Evolutionary conservation across 2,329 filamentous ascomycete genomes (phyloP).

Genomic region (Epichloe sibirici): DNA sequence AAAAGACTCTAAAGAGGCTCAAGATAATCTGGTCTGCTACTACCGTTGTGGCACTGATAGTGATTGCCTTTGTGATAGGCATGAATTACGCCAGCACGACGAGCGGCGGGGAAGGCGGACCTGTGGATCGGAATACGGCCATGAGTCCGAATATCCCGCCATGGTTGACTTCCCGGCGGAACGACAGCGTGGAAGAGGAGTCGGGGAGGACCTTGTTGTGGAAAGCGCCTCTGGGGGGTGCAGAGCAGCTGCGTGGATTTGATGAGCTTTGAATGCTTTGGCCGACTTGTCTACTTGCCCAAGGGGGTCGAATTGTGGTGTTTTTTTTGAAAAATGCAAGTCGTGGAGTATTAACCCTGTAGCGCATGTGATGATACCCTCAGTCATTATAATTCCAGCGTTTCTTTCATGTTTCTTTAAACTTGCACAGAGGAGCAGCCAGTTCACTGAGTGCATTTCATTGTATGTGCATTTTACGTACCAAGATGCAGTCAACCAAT

Average conservation of each 20-base stretch:
- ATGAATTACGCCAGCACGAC: constrained; percentile 13
- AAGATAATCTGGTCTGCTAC: constrained; percentile 52
- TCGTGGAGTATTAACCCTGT: background rate
- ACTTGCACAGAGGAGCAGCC: background rate
- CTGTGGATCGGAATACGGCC: constrained; percentile 1
- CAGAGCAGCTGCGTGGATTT: constrained; percentile 30
- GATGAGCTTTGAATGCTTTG: constrained; percentile 30
- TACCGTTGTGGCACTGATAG: constrained; percentile 33
- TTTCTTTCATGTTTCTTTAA: background rate
- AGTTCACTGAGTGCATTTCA: too few relatives aligned
- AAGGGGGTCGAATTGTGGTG: too few relatives aligned
- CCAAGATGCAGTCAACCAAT: too few relatives aligned
- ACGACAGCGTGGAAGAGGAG: constrained; percentile 11
- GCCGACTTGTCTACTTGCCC: background rate
- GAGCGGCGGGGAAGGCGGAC: constrained; percentile 1
- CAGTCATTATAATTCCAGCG: background rate
- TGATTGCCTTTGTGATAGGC: constrained; percentile 30
- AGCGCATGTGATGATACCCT: constrained; percentile 1
- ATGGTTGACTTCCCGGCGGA: constrained; percentile 7
- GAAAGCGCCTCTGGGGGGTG: constrained; percentile 16
- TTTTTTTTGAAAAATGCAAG: background rate
- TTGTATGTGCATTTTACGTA: too few relatives aligned
- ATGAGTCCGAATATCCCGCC: constrained; percentile 5
- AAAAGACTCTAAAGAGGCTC: constrained; percentile 50
- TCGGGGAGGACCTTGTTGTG: constrained; percentile 13